Evolutionary conservation across 169 alveolate species (phyloP).

Genomic region (Plasmodium billcollinsi): DNA sequence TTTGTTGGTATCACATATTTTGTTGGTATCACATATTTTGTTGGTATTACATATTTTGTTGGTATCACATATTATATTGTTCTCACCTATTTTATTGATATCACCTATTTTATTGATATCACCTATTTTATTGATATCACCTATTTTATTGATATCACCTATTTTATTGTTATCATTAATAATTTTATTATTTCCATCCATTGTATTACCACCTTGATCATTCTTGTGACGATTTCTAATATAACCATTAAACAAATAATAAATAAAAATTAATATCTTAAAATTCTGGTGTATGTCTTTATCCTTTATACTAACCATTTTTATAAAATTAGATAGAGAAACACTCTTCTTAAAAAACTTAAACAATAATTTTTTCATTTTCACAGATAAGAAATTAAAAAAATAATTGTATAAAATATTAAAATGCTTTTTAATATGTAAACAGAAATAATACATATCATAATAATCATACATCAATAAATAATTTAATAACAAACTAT

Average conservation of each 20-base stretch:
- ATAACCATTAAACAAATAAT: constrained; percentile 12
- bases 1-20: no score
- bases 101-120: no score
- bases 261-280: constrained; percentile 25
- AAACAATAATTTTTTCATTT: constrained; percentile 39
- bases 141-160: no score
- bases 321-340: not conserved
- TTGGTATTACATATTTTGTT: no score
- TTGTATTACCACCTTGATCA: not conserved
- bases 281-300: constrained; percentile 6
- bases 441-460: constrained; percentile 17
- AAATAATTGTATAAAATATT: constrained; percentile 27
- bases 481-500: constrained; percentile 26
- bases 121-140: no score
- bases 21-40: no score
- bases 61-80: no score
- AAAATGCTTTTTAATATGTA: constrained; percentile 31
- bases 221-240: not conserved
- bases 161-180: not conserved
- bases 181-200: not conserved
- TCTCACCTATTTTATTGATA: no score
- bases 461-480: constrained; percentile 24
- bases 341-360: constrained; percentile 28
- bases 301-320: constrained; percentile 4
- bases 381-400: constrained; percentile 48